Evolutionary conservation across 2,329 filamentous ascomycete genomes (phyloP), one percentile per base, ranked within the genome.

Genomic region (Atkinsonella texensis): DNA sequence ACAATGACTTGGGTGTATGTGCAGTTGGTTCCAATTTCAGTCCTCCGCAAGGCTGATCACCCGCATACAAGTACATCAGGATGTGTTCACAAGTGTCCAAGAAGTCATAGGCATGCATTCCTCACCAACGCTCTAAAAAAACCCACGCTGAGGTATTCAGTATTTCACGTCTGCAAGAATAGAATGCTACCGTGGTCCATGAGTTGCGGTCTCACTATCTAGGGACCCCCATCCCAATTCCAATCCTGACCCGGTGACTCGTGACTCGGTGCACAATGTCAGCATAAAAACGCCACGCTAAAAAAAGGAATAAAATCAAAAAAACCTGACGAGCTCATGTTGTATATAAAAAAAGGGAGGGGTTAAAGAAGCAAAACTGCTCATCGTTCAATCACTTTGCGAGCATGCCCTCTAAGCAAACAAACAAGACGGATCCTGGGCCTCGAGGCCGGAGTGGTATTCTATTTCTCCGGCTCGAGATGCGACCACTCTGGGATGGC

Each of bases 401-500:
- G 33, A 32, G n/a, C 20, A 32, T 20, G 47, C 11, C 9, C 33
- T 23, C 50, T 23, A 3, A 2, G 11, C 20, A 33, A 41, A 13
- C 1, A 9, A 35, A 39, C 15, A 7, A 50, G 15, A 38, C 50
- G 46, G 32, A 52, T 52, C 41, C 10, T 46, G 35, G 23, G 40
- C 31, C 31, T 54, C 56, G 51, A 55, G 48, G 39, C 38, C 46
- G 48, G 50, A 47, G 52, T 39, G 38, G 55, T 57, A 53, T 50
- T 48, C 64, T 69, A 70, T 61, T 65, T 69, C 60, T 71, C 75
- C 46, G 73, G 70, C 60, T 78, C 75, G 50, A 79, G 70, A 59
- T 81, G 76, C 13, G 84, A 89, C 91, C 91, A 97, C 73, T 96
- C 91, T 1, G 91, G 91, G 49, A 96, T 87, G 59, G 86, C 85